Percentiles rank a stretch among this genome's conserved stretches.
phyloP scores from a whole-genome alignment of 495 filamentous ascomycete species.

The Daldinia decipiens region DNA sequence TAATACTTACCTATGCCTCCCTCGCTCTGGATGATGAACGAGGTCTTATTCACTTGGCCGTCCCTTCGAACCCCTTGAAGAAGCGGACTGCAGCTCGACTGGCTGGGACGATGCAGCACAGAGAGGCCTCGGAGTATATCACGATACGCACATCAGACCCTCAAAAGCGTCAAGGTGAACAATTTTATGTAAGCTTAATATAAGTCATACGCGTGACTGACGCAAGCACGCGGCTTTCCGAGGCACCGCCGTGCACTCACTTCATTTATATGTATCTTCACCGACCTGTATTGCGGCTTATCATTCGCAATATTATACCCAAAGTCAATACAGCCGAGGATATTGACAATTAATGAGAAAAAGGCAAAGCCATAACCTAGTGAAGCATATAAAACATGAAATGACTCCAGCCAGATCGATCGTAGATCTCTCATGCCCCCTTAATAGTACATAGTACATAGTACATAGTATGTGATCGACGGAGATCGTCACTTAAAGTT shows the following conservation, averaged over 20 bases:
- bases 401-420: constrained; percentile 18
- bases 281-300: constrained; percentile 8
- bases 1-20: not conserved
- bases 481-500: constrained; percentile 25
- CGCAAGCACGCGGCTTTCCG: constrained; percentile 19
- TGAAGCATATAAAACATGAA: not conserved
- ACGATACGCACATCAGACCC: not conserved
- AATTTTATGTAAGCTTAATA: constrained; percentile 30
- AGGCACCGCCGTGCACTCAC: constrained; percentile 1
- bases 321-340: not conserved
- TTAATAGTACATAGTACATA: no score
- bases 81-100: not conserved
- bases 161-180: not conserved
- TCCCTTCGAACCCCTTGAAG: not conserved
- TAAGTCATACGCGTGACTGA: constrained; percentile 25
- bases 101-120: not conserved
- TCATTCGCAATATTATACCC: not conserved
- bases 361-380: not conserved
- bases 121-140: not conserved
- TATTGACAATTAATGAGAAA: not conserved
- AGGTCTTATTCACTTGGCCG: not conserved
- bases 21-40: constrained; percentile 2
- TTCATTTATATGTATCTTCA: constrained; percentile 16
- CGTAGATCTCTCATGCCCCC: constrained; percentile 7
- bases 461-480: constrained; percentile 30